A percentile compares a stretch with the other conserved stretches of the same genome.
Evolutionary conservation across 257 asterid genomes (phyloP).

Genomic region (Salvia splendens): DNA sequence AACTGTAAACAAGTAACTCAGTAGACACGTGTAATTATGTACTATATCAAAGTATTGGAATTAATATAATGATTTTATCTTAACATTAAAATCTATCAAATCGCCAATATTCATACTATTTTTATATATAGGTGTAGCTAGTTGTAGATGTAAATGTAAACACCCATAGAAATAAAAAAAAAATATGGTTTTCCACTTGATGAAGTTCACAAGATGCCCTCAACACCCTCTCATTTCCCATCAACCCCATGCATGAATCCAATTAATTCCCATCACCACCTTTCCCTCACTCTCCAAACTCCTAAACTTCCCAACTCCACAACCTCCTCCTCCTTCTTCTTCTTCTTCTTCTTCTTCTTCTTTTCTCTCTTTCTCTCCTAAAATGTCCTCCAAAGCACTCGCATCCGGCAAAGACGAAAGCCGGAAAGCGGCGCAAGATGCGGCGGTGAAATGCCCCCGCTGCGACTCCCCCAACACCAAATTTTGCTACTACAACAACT

Average conservation of each 20-base stretch:
- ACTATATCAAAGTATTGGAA: no score
- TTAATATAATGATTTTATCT: no score
- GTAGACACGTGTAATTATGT: no score
- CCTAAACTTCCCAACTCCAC: slow-evolving; percentile 40
- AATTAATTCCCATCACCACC: slow-evolving; percentile 38
- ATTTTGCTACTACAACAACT: slow-evolving; percentile 77
- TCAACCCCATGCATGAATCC: slow-evolving; percentile 64
- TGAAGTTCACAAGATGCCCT: slow-evolving; percentile 63
- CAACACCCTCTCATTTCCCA: slow-evolving; percentile 45
- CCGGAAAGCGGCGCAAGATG: slow-evolving; percentile 43
- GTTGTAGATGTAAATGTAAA: slow-evolving; percentile 35
- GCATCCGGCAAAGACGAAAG: slow-evolving; percentile 40
- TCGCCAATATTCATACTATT: no score
- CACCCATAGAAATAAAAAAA: slow-evolving; percentile 29
- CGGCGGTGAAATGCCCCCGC: slow-evolving; percentile 60
- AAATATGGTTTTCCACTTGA: slow-evolving; percentile 34
- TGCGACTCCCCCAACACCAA: slow-evolving; percentile 76
- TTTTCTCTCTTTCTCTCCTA: slow-evolving; percentile 21
- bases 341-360: slow-evolving; percentile 18
- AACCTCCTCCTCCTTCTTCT: slow-evolving; percentile 5
- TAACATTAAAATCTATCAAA: no score
- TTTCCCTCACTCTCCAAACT: slow-evolving; percentile 42
- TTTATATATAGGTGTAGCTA: slow-evolving; percentile 1
- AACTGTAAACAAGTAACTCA: no score
- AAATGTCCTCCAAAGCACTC: slow-evolving; percentile 38